Evolutionary conservation across 2,329 filamentous ascomycete species (phyloP).

Genomic region (Talaromyces piceae): DNA sequence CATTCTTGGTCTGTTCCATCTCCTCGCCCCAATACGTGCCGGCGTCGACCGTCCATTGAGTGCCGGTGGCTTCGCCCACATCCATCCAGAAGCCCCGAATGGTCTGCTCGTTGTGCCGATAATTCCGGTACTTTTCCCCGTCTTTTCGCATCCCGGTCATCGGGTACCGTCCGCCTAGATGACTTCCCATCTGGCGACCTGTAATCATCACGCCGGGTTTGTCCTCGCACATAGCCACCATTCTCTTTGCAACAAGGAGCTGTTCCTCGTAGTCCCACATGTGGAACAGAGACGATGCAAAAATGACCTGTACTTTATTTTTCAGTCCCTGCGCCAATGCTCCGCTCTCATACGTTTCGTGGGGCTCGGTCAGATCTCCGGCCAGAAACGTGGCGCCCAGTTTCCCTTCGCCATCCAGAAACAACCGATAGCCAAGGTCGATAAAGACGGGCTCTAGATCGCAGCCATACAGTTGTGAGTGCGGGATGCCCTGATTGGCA

Average conservation of each 20-base stretch:
- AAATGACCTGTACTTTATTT: constrained; percentile 13
- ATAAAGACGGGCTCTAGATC: constrained; percentile 45
- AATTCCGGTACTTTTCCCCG: constrained; percentile 4
- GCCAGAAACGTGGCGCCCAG: constrained; percentile 43
- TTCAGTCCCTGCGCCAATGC: constrained; percentile 1
- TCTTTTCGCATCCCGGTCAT: constrained; percentile 7
- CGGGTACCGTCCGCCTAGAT: constrained; percentile 11
- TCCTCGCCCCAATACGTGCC: constrained; percentile 10
- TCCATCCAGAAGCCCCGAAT: constrained; percentile 14
- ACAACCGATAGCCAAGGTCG: constrained; percentile 54
- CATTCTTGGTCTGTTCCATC: constrained; percentile 3
- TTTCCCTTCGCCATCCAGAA: constrained; percentile 44
- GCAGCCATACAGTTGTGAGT: constrained; percentile 30
- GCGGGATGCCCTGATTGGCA: constrained; percentile 12
- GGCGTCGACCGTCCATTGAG: constrained; percentile 14
- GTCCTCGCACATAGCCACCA: constrained; percentile 13
- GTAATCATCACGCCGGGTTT: constrained; percentile 11
- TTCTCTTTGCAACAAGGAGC: constrained; percentile 9
- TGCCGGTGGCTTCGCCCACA: constrained; percentile 10
- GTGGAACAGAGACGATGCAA: constrained; percentile 15
- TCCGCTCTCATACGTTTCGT: background rate
- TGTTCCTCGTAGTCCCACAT: constrained; percentile 15
- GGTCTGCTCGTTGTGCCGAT: constrained; percentile 15
- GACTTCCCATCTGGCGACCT: constrained; percentile 14
- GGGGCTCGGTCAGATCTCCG: constrained; percentile 32